Evolutionary conservation across 345 rosid genomes (phyloP).

Genomic region (Syzygium aromaticum): DNA sequence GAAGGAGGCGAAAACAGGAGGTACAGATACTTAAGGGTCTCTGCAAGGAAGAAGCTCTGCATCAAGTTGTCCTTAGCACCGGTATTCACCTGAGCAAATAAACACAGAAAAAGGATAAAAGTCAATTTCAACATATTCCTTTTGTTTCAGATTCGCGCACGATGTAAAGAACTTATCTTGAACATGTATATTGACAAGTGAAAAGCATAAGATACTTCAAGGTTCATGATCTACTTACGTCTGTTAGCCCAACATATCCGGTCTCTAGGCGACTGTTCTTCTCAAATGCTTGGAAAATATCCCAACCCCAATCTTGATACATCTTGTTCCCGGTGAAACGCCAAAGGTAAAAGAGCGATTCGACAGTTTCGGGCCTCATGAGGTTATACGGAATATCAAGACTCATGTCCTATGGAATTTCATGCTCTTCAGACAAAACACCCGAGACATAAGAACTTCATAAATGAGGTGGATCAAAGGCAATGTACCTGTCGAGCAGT

Average conservation of each 20-base stretch:
- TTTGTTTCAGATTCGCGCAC: background rate
- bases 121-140: background rate
- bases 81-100: conserved; percentile 21
- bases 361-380: conserved; percentile 88
- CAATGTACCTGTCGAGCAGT: conserved; percentile 44
- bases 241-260: conserved; percentile 88
- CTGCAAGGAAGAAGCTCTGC: conserved; percentile 49
- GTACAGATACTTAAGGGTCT: conserved; percentile 41
- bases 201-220: background rate
- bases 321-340: conserved; percentile 81
- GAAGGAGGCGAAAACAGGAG: conserved; percentile 38
- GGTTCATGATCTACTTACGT: conserved; percentile 40
- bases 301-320: conserved; percentile 96
- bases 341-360: conserved; percentile 94
- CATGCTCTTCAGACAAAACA: background rate
- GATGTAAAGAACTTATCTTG: background rate
- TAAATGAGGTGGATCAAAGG: background rate
- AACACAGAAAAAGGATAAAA: background rate
- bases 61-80: conserved; percentile 39
- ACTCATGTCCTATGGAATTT: conserved; percentile 57
- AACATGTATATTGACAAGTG: background rate
- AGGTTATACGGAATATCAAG: conserved; percentile 80
- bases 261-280: conserved; percentile 69
- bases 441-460: background rate
- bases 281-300: conserved; percentile 89